A percentile compares a stretch with the other conserved stretches of the same genome.
Evolutionary conservation across 306 rosid species (phyloP).

Genomic region (Vigna unguiculata): DNA sequence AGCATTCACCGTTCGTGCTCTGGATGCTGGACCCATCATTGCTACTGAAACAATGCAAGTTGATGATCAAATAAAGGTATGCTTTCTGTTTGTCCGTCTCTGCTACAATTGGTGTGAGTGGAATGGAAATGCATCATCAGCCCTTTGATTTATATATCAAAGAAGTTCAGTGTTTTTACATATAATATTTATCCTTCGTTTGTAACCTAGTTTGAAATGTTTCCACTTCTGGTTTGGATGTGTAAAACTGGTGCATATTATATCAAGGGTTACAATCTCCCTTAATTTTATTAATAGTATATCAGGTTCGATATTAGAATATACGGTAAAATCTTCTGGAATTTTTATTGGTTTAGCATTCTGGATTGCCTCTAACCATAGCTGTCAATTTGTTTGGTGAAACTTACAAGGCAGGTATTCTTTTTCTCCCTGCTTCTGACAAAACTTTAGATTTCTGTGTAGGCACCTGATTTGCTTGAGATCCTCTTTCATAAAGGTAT

Average conservation of each 20-base stretch:
- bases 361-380: neutral
- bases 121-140: neutral
- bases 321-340: neutral
- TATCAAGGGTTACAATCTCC: conserved; percentile 15
- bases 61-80: conserved; percentile 79
- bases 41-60: conserved; percentile 64
- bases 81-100: conserved; percentile 18
- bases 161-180: neutral
- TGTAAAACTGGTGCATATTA: conserved; percentile 23
- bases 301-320: neutral
- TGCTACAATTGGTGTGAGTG: neutral
- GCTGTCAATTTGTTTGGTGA: conserved; percentile 31
- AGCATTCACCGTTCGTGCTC: conserved; percentile 87
- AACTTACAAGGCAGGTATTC: conserved; percentile 23
- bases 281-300: conserved; percentile 10
- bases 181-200: conserved; percentile 4
- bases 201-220: neutral
- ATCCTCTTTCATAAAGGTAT: conserved; percentile 77
- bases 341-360: neutral
- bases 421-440: conserved; percentile 38
- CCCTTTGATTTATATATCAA: neutral
- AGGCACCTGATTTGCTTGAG: conserved; percentile 90
- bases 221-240: conserved; percentile 26
- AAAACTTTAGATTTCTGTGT: conserved; percentile 54
- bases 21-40: conserved; percentile 95